Evolutionary conservation across 2,329 filamentous ascomycete species (phyloP), one percentile per base, ranked within the genome.

Genomic region (Penicillium sp.): DNA sequence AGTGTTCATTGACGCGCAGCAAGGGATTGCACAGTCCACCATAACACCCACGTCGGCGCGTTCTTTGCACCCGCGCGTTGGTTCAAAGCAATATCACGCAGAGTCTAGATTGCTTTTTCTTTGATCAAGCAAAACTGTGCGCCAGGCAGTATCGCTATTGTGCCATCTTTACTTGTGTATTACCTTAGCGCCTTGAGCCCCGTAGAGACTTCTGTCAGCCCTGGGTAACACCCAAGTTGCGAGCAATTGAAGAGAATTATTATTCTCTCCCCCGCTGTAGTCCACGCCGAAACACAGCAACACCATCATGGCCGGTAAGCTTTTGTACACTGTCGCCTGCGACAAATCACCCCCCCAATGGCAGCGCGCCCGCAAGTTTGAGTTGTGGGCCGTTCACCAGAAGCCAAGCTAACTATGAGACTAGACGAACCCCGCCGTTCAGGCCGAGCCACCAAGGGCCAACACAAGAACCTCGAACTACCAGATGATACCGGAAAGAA

Each of bases 401-500:
- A 46, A 52, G 41, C 56, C 48, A 57, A 34, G 60, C 67, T 72
- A 65, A 72, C 62, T 12, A 34, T 33, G 30, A 53, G n/a, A 42
- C 58, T 70, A 86, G 83, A 86, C 58, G 92, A 96, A 80, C 88
- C 90, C 51, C 87, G 93, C 70, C 88, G 93, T 67, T 99, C 93
- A 36, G 91, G 93, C 58, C 87, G 93, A 64, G 90, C 92, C 63
- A 99, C 93, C 57, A 99, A 99, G 69, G 93, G 93, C 67, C 91
- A 96, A 64, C 90, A 97, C 72, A 95, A 95, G 72, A 87, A 87
- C 58, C 85, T 89, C 61, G 90, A 95, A 65, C 79, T 71, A 41
- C 80, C 88, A 60, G 87, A 89, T 39, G 71, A 73, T 13, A 68
- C 75, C 5, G 55, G 74, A 46, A 74, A 77, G 57, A 76, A 75